Evolutionary conservation across 345 rosid species (phyloP), one percentile per base, ranked within the genome.

Genomic region (Citrus reticulata): DNA sequence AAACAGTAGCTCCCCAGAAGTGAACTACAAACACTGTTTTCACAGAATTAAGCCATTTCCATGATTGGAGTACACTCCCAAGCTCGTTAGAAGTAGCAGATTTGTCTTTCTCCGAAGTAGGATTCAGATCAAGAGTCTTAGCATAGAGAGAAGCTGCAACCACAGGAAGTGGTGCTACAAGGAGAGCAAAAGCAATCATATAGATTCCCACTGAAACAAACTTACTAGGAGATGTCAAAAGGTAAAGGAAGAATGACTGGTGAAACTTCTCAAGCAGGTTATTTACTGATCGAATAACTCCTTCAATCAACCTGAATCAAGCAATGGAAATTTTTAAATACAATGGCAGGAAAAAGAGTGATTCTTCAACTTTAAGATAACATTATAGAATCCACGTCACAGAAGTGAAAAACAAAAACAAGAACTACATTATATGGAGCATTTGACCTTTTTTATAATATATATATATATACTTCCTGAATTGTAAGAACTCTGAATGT

Each of bases 191-290:
- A 32, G 97, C 91, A 74, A 96, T 90, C 98, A 96, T 96, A 91
- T 96, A 94, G 60, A 96, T 93, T 81, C 99, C 97, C 34, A 94
- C 95, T 3, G 98, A 96, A 63, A 96, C 92, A 87, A 94, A 96
- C 83, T 91, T 90, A 75, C 90, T 80, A 68, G 99, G 92, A 73
- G 97, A 90, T 80, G 97, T 94, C 81, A 93, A 85, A 16, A 91
- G 89, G 84, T 96, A 96, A 10, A 93, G 89, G 79, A 96, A 96
- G 85, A 93, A 93, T 65, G 99, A 96, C 80, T 96, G 98, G 81
- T 96, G 99, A 85, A 96, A 94, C 88, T 96, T 94, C 90, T 94
- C 98, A 16, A 94, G 95, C 78, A 96, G 97, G 84, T 96, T 96
- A 80, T 94, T 94, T 63, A 93, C 94, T 65, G 98, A 96, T 85